Evolutionary conservation across 148 eudicot species (phyloP).

Genomic region (Agrostemma githago): DNA sequence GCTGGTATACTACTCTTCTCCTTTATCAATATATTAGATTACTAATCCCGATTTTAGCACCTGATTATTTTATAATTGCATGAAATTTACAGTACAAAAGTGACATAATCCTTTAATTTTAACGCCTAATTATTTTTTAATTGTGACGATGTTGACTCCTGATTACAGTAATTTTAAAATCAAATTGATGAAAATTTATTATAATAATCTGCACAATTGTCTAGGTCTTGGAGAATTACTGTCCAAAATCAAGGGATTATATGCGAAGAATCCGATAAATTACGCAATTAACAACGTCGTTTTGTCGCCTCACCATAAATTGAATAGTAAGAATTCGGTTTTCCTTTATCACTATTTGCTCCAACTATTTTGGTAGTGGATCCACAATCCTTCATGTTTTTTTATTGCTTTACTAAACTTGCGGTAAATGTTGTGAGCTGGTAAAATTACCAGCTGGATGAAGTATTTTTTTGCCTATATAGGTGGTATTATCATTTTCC

Average conservation of each 20-base stretch:
- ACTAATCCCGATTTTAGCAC: background rate
- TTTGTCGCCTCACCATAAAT: too few relatives aligned
- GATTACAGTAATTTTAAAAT: background rate
- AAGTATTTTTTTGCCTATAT: background rate
- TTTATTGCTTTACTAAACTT: background rate
- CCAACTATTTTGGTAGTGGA: conserved; percentile 4
- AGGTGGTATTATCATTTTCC: background rate
- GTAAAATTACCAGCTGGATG: background rate
- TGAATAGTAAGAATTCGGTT: too few relatives aligned
- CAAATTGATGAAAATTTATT: background rate
- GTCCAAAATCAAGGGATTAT: too few relatives aligned
- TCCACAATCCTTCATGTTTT: background rate
- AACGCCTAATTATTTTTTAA: background rate
- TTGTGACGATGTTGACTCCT: background rate
- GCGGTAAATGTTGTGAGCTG: background rate
- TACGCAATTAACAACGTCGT: too few relatives aligned
- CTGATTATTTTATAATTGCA: background rate
- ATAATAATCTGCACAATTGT: background rate
- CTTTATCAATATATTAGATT: background rate
- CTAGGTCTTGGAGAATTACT: too few relatives aligned
- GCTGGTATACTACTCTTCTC: conserved; percentile 25
- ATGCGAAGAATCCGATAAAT: too few relatives aligned
- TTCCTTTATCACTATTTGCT: background rate
- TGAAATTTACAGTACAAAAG: too few relatives aligned
- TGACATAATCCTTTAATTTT: too few relatives aligned